Percentiles rank a stretch among this genome's conserved stretches.
Evolutionary conservation across 192 early-diverging fungal species (phyloP).

Genomic region (Dissophora globulifera): DNA sequence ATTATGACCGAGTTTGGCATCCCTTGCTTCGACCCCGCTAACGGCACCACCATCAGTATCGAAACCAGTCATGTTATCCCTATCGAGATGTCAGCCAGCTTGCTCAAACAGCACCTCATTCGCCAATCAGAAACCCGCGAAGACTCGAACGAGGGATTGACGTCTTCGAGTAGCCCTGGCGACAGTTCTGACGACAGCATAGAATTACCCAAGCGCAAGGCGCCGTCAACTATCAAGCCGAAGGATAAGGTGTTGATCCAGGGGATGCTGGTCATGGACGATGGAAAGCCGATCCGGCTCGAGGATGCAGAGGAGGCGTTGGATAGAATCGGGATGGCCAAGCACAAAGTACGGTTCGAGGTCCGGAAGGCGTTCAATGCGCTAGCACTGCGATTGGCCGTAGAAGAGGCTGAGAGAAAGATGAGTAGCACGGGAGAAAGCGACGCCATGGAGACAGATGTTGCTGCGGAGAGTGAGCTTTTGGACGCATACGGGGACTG

Average conservation of each 20-base stretch:
- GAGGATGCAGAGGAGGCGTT: slow-evolving; percentile 51
- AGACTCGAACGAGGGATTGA: slow-evolving; percentile 18
- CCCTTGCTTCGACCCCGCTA: slow-evolving; percentile 88
- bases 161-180: slow-evolving; percentile 23
- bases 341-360: slow-evolving; percentile 54
- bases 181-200: slow-evolving; percentile 28
- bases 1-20: slow-evolving; percentile 87
- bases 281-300: slow-evolving; percentile 47
- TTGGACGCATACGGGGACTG: slow-evolving; percentile 14
- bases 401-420: slow-evolving; percentile 23
- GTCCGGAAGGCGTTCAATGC: slow-evolving; percentile 51
- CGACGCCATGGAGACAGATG: slow-evolving; percentile 9
- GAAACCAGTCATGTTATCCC: slow-evolving; percentile 75
- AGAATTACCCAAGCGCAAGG: slow-evolving; percentile 5
- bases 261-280: slow-evolving; percentile 57
- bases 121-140: slow-evolving; percentile 24
- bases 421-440: neutral
- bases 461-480: neutral
- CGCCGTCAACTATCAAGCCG: slow-evolving; percentile 21
- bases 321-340: slow-evolving; percentile 34
- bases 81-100: slow-evolving; percentile 60
- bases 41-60: slow-evolving; percentile 80
- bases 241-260: slow-evolving; percentile 55
- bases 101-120: slow-evolving; percentile 58
- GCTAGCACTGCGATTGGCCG: slow-evolving; percentile 22